Conservation (phyloP, 2,329 filamentous ascomycete species). For the Ophiostoma piceae region DNA sequence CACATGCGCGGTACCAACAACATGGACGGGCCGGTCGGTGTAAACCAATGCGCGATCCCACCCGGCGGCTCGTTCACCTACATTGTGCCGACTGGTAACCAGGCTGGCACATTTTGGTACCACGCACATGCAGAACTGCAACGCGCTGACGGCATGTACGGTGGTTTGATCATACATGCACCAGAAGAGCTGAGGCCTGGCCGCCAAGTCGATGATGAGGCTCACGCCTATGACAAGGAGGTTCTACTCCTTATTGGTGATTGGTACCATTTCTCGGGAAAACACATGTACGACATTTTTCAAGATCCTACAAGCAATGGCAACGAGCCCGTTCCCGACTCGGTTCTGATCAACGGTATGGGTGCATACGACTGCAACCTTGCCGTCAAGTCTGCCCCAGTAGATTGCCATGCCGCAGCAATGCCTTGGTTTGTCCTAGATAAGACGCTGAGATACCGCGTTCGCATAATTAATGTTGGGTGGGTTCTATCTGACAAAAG, state of each 20-base stretch:
- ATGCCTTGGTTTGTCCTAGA: constrained; percentile 26
- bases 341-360: constrained; percentile 43
- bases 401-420: constrained; percentile 38
- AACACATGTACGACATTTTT: constrained; percentile 20
- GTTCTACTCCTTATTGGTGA: constrained; percentile 62
- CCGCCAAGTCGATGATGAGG: constrained; percentile 39
- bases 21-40: constrained; percentile 65
- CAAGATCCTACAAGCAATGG: constrained; percentile 23
- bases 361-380: constrained; percentile 43
- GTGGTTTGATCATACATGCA: constrained; percentile 59
- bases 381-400: constrained; percentile 41
- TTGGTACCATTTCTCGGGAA: constrained; percentile 43
- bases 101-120: constrained; percentile 45
- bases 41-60: constrained; percentile 62
- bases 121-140: constrained; percentile 66
- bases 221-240: constrained; percentile 59
- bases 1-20: constrained; percentile 38
- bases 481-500: background rate
- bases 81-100: constrained; percentile 27
- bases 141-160: constrained; percentile 62
- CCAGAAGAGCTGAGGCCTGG: constrained; percentile 36
- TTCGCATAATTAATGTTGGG: constrained; percentile 29
- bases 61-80: constrained; percentile 62
- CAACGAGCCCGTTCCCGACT: constrained; percentile 42
- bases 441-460: constrained; percentile 27